Evolutionary conservation across 225 moss, liverwort and hornwort species (phyloP).

Genomic region (Rhytidiadelphus loreus): DNA sequence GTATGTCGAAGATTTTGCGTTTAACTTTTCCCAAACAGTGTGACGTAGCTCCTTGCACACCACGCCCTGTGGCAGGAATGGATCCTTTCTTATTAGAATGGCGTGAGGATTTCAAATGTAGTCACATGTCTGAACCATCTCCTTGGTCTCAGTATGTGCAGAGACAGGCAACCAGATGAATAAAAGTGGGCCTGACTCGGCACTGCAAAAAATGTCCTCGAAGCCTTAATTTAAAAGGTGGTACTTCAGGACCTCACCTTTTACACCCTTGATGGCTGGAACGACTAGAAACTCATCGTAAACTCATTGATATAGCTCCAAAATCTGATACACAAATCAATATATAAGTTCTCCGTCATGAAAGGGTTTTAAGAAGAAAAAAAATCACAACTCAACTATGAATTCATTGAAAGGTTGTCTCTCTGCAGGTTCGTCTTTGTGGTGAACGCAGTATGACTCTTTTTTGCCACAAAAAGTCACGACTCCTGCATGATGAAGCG

Average conservation of each 20-base stretch:
- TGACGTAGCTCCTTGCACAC: constrained; percentile 33
- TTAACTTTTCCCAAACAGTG: neutral
- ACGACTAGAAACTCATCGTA: constrained; percentile 62
- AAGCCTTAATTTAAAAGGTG: neutral
- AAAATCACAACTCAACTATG: neutral
- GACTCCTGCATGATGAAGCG: neutral
- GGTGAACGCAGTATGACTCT: constrained; percentile 58
- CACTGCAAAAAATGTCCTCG: neutral
- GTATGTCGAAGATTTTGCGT: constrained; percentile 67
- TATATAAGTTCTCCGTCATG: neutral
- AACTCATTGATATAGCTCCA: constrained; percentile 64
- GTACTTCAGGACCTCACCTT: constrained; percentile 78
- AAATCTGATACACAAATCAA: constrained; percentile 33
- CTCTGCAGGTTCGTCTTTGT: constrained; percentile 36
- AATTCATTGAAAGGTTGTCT: neutral
- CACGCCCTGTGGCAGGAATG: constrained; percentile 52
- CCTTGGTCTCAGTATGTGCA: neutral
- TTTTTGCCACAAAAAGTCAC: constrained; percentile 27
- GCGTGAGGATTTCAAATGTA: too few species aligned
- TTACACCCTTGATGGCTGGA: constrained; percentile 55
- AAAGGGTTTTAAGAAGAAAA: neutral
- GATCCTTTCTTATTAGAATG: too few species aligned
- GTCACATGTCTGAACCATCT: too few species aligned
- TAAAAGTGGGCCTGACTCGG: neutral
- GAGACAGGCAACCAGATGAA: neutral